Evolutionary conservation across 768 basidiomycete genomes (phyloP).

Genomic region (Panellus pusillus): DNA sequence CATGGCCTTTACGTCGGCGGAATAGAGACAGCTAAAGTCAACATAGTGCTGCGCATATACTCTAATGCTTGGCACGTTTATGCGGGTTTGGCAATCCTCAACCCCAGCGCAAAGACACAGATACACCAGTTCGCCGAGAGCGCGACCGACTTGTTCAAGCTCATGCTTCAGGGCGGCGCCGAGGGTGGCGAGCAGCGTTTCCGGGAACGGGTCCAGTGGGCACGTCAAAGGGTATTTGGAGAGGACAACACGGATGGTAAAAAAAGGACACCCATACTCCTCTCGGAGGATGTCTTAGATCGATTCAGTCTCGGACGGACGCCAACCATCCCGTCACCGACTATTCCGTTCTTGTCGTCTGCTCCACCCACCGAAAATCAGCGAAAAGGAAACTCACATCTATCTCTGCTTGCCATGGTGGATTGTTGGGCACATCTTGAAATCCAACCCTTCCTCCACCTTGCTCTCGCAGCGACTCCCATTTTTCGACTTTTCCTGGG

Average conservation of each 20-base stretch:
- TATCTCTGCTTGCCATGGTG: constrained; percentile 95
- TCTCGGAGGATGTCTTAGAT: constrained; percentile 84
- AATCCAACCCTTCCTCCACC: constrained; percentile 88
- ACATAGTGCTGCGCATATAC: constrained; percentile 95
- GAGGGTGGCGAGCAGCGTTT: constrained; percentile 48
- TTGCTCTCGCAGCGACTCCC: constrained; percentile 92
- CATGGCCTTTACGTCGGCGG: constrained; percentile 93
- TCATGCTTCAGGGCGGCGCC: constrained; percentile 74
- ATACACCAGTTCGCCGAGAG: constrained; percentile 90
- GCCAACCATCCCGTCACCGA: constrained; percentile 17
- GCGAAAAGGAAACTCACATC: constrained; percentile 80
- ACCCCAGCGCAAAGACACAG: constrained; percentile 84
- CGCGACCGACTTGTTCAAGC: constrained; percentile 88
- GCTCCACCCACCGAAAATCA: constrained; percentile 41
- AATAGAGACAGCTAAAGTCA: constrained; percentile 97
- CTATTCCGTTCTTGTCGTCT: constrained; percentile 57
- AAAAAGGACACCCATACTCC: constrained; percentile 63
- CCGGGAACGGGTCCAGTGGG: constrained; percentile 69
- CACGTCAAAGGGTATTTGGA: constrained; percentile 77
- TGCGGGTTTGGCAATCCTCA: constrained; percentile 96
- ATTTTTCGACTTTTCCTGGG: constrained; percentile 97
- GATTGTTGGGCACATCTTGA: constrained; percentile 92
- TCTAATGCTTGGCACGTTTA: constrained; percentile 99
- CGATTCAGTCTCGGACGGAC: constrained; percentile 76
- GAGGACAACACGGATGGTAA: constrained; percentile 31